Conservation (phyloP, 768 basidiomycete species). For the Dictyophora rubrovolvata region DNA sequence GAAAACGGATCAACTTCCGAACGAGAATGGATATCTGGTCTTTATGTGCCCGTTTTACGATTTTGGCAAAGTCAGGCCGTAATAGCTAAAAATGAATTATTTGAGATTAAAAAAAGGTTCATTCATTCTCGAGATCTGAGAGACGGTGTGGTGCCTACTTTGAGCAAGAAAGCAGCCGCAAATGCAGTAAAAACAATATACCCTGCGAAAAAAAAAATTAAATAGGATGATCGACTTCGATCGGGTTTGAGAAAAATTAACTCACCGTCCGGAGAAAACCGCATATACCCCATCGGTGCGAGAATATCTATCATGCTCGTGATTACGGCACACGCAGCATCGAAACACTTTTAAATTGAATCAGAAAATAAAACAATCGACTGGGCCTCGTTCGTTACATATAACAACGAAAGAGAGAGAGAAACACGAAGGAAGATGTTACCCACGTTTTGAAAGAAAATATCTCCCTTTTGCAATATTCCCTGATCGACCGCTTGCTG, state of each 20-base stretch:
- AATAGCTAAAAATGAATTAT: constrained; percentile 54
- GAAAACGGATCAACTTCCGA: constrained; percentile 56
- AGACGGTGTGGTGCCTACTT: constrained; percentile 31
- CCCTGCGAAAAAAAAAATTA: constrained; percentile 26
- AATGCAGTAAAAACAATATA: constrained; percentile 75
- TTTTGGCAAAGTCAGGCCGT: constrained; percentile 56
- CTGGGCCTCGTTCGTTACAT: background rate
- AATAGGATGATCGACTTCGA: background rate
- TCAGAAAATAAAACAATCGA: background rate
- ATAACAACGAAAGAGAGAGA: no score
- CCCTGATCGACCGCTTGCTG: constrained; percentile 72
- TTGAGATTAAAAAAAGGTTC: background rate
- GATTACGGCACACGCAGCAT: constrained; percentile 59
- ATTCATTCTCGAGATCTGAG: no score
- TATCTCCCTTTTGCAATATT: constrained; percentile 45
- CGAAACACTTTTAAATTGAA: constrained; percentile 42
- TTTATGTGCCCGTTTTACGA: constrained; percentile 53
- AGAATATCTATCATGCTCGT: constrained; percentile 55
- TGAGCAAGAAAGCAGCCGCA: constrained; percentile 74
- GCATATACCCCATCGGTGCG: constrained; percentile 65
- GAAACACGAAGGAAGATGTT: background rate
- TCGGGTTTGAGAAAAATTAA: background rate
- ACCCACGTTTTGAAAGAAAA: constrained; percentile 62
- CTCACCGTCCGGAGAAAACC: constrained; percentile 67
- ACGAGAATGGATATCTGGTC: constrained; percentile 65